A percentile compares a stretch with the other conserved stretches of the same genome.
phyloP scores from a whole-genome alignment of 257 asterid species.

The Ilex aquifolium region DNA sequence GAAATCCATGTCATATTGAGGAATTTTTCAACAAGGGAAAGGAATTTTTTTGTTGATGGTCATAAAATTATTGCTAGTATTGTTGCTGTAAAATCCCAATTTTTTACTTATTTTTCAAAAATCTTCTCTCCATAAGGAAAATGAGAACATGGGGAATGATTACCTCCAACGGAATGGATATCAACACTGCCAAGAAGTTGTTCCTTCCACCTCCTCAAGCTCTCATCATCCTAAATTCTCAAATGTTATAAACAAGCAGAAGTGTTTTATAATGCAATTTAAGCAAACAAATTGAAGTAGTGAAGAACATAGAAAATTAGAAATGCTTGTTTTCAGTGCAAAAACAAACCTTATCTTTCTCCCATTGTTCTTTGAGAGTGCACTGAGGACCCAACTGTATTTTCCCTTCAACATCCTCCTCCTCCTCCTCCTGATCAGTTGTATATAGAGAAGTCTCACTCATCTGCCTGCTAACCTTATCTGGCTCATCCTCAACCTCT shows the following conservation, averaged over 20 bases:
- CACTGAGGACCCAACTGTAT: slow-evolving; percentile 85
- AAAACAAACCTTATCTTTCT: slow-evolving; percentile 70
- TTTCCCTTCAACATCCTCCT: slow-evolving; percentile 45
- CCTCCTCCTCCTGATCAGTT: slow-evolving; percentile 87
- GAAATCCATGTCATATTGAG: too few relatives aligned
- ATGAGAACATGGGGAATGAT: background rate
- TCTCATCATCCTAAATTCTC: slow-evolving; percentile 76
- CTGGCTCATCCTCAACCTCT: slow-evolving; percentile 40
- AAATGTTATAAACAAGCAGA: slow-evolving; percentile 8
- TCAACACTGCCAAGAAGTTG: slow-evolving; percentile 94
- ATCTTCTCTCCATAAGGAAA: background rate
- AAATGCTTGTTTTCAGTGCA: background rate
- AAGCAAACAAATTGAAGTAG: too few relatives aligned
- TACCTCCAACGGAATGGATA: slow-evolving; percentile 82
- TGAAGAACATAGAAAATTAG: too few relatives aligned
- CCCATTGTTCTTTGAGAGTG: slow-evolving; percentile 86
- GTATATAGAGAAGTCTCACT: slow-evolving; percentile 63
- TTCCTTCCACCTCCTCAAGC: slow-evolving; percentile 98
- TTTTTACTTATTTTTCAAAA: too few relatives aligned
- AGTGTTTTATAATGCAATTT: background rate
- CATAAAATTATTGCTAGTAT: too few relatives aligned
- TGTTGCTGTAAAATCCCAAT: too few relatives aligned
- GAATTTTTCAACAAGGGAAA: too few relatives aligned
- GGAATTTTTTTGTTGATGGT: too few relatives aligned
- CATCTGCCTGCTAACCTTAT: slow-evolving; percentile 50